Evolutionary conservation across 164 flowering plant species (phyloP), one percentile per base, ranked within the genome.

Genomic region (Magnolia sinica): DNA sequence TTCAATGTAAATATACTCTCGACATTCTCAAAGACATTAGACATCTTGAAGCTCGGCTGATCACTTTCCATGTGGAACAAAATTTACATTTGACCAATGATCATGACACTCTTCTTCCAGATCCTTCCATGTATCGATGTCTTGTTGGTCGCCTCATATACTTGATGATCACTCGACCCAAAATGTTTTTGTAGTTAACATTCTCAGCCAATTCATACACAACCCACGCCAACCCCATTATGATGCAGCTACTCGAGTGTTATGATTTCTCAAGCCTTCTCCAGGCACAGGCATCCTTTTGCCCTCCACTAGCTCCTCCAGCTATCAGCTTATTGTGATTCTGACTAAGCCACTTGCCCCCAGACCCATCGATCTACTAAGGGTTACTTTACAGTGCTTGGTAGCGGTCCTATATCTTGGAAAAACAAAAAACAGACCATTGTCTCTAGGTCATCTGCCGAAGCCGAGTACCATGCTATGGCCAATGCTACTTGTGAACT

Each of bases 31-130:
- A 14, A 10, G 63, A 72, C 2, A 10, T 8, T 5, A 23, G 63
- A 29, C n/a, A 50, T 7, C 24, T 72, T 19, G 63, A 24, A 50
- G 10, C 63, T 1, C 7, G 7, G 19, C 61, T 31, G 8, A 8
- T 23, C 14, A 59, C 19, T 7, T 72, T 72, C 50, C 63, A 63
- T 16, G 50, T 72, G 74, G 74, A 72, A 2, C 74, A 72, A n/a
- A 72, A 72, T 4, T 7, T 72, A 61, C 5, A 19, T 3, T 18
- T 52, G n/a, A 11, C 58, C 24, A 4, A 22, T 19, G 61, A 50
- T 14, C 23, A 72, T 49, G 74, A 27, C 14, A 22, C 11, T 49
- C 63, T 51, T 10, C 20, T 72, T 50, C 20, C 8, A 19, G 64
- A 72, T 50, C 74, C 74, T 6, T n/a, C 31, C 2, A 19, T 20